These are phyloP conservation scores for Diplotaxis tenuifolia DNA, from an alignment of 345 rosid species.

Conservation along the genomic window DNA sequence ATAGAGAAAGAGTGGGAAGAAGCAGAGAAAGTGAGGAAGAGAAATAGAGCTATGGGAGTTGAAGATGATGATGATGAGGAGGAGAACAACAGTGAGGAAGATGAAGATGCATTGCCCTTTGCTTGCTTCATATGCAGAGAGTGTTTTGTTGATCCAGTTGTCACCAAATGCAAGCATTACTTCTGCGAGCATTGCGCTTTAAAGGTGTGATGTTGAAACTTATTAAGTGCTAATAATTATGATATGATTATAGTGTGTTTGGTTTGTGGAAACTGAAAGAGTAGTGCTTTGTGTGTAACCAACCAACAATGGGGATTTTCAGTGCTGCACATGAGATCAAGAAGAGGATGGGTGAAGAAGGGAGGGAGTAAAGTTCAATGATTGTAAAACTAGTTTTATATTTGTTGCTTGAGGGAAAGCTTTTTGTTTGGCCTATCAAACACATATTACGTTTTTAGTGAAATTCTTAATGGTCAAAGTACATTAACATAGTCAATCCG, in stretches of 20 bases:
- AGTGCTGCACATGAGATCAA: conserved; percentile 76
- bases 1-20: conserved; percentile 92
- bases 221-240: neutral
- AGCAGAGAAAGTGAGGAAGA: conserved; percentile 76
- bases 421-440: neutral
- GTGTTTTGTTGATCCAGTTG: conserved; percentile 74
- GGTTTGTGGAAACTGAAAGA: neutral
- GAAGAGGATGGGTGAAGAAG: conserved; percentile 37
- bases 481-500: too few relatives aligned
- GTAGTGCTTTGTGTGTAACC: conserved; percentile 80
- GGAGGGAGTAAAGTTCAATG: conserved; percentile 20
- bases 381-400: neutral
- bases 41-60: conserved; percentile 65
- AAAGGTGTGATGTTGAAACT: conserved; percentile 44
- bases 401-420: neutral
- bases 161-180: conserved; percentile 85
- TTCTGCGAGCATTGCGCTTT: conserved; percentile 94
- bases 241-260: neutral
- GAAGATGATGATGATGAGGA: conserved; percentile 52
- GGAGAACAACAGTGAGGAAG: conserved; percentile 38
- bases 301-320: conserved; percentile 77
- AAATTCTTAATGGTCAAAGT: too few relatives aligned
- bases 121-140: conserved; percentile 87
- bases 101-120: conserved; percentile 65
- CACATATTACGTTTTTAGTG: too few relatives aligned